Conservation (phyloP, 2,329 filamentous ascomycete genomes). For the Beauveria caledonica region DNA sequence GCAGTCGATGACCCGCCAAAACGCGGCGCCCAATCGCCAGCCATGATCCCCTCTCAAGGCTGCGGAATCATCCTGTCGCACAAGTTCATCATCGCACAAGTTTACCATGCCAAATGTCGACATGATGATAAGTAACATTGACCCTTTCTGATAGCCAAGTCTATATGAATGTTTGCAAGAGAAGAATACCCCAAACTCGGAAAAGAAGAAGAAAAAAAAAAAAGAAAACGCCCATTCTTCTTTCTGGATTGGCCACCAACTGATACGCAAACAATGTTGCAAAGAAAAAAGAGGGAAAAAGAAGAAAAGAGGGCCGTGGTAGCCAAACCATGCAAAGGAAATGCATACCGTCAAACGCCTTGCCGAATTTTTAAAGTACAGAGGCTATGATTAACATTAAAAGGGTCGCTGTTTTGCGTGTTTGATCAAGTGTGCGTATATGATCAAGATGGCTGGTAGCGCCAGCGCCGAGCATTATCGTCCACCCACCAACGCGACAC, state of each 20-base stretch:
- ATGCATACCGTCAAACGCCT: background rate
- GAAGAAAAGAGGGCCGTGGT: slow-evolving; percentile 11
- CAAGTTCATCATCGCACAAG: too few species aligned
- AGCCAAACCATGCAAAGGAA: slow-evolving; percentile 5
- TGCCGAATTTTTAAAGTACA: slow-evolving; percentile 5
- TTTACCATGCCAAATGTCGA: background rate
- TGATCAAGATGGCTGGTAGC: slow-evolving; percentile 10
- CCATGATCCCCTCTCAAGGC: too few species aligned
- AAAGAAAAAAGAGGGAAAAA: slow-evolving; percentile 7
- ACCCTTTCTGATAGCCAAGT: background rate
- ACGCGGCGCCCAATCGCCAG: too few species aligned
- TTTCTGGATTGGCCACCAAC: background rate
- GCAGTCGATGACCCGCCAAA: too few species aligned
- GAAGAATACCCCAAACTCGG: background rate
- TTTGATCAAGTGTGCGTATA: background rate
- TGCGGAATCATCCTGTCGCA: too few species aligned
- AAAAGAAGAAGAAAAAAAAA: background rate
- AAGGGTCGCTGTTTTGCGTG: background rate
- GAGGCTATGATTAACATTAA: slow-evolving; percentile 1
- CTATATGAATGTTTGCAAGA: background rate
- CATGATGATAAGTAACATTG: background rate
- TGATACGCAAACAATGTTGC: background rate
- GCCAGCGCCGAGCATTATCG: slow-evolving; percentile 17
- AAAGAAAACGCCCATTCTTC: background rate
- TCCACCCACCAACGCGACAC: slow-evolving; percentile 18